Conservation (phyloP, 2,329 filamentous ascomycete species). For the Sclerotinia subarctica region DNA sequence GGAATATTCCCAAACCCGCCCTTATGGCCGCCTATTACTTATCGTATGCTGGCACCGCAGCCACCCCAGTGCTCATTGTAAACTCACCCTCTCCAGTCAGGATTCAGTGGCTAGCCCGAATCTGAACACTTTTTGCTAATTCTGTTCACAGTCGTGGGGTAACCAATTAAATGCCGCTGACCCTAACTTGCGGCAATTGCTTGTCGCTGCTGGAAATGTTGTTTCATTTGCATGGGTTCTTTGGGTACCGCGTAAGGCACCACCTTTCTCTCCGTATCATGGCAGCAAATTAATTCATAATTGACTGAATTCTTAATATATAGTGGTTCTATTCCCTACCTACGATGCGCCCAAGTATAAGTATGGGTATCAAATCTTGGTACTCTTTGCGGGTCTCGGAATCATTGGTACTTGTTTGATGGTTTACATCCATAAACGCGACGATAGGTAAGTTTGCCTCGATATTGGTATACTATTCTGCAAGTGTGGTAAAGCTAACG, state of each 20-base stretch:
- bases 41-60: neutral
- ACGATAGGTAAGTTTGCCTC: neutral
- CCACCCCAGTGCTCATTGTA: slow-evolving; percentile 4
- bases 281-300: too few species aligned
- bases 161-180: neutral
- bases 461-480: too few species aligned
- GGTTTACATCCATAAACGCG: neutral
- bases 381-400: slow-evolving; percentile 38
- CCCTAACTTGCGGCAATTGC: neutral
- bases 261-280: too few species aligned
- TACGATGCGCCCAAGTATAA: slow-evolving; percentile 40
- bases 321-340: slow-evolving; percentile 38
- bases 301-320: neutral
- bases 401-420: slow-evolving; percentile 25
- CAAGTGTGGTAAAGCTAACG: too few species aligned
- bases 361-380: slow-evolving; percentile 39
- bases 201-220: neutral
- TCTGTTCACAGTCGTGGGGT: neutral
- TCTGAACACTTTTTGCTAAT: too few species aligned
- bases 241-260: slow-evolving; percentile 4
- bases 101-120: too few species aligned
- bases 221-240: slow-evolving; percentile 8
- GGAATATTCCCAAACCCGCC: slow-evolving; percentile 1
- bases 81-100: neutral
- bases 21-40: slow-evolving; percentile 3